Conservation (phyloP, 768 basidiomycete genomes). For the Mycena alexandri region DNA sequence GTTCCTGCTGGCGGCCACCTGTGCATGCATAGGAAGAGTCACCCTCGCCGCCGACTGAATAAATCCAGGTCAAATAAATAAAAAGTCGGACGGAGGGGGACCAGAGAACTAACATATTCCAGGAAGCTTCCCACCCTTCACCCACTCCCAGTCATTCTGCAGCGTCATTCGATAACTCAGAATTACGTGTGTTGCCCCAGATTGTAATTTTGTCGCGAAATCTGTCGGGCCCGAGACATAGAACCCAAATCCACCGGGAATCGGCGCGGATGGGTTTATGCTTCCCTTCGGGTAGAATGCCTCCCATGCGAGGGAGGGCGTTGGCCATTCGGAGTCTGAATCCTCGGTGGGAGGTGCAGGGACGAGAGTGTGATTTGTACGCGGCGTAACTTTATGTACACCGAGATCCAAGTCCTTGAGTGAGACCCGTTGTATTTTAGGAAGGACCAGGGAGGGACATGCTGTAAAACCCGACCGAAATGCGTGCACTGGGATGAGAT, state of each 20-base stretch:
- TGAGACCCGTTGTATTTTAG: constrained; percentile 42
- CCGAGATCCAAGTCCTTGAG: constrained; percentile 61
- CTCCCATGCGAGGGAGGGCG: constrained; percentile 66
- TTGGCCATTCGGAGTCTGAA: constrained; percentile 42
- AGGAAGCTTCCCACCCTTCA: constrained; percentile 83
- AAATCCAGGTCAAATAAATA: neutral
- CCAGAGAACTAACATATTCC: constrained; percentile 67
- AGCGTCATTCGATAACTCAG: constrained; percentile 79
- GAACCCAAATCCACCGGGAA: constrained; percentile 78
- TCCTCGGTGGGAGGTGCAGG: constrained; percentile 10
- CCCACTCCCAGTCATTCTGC: constrained; percentile 72
- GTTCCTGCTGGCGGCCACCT: constrained; percentile 72
- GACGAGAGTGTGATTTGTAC: constrained; percentile 43
- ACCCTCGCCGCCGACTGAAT: constrained; percentile 67
- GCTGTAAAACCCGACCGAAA: constrained; percentile 60
- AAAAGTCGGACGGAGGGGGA: neutral
- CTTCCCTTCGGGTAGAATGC: constrained; percentile 72
- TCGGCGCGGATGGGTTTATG: constrained; percentile 64
- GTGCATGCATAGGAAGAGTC: constrained; percentile 73
- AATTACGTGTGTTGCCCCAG: constrained; percentile 64
- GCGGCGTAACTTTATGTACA: constrained; percentile 60
- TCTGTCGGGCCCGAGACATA: constrained; percentile 68
- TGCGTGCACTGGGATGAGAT: constrained; percentile 43
- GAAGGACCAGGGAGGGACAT: constrained; percentile 42
- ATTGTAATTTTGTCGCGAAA: constrained; percentile 53